Evolutionary conservation across 768 basidiomycete species (phyloP).

Genomic region (Gymnopilus dilepis): DNA sequence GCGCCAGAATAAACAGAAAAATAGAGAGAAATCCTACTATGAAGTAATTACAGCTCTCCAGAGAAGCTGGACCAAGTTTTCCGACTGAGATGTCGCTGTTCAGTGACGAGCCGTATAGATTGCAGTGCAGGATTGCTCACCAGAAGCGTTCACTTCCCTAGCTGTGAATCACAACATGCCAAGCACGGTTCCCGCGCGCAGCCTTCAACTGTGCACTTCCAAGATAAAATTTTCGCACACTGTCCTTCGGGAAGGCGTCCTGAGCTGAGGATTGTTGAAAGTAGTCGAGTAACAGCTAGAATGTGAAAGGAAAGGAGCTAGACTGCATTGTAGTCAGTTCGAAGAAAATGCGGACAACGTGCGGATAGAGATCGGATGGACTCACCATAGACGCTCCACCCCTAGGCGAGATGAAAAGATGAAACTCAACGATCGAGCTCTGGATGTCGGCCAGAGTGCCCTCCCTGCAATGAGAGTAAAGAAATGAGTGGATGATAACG

Average conservation of each 20-base stretch:
- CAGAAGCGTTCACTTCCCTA: neutral
- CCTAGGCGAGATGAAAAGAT: slow-evolving; percentile 2
- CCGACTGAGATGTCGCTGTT: neutral
- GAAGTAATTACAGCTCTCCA: neutral
- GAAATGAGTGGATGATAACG: neutral
- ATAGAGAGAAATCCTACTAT: neutral
- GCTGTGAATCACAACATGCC: no score
- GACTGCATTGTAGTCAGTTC: neutral
- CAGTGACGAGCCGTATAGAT: neutral
- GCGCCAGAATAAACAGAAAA: neutral
- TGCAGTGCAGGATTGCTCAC: neutral
- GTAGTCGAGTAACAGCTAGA: no score
- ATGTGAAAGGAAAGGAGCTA: neutral
- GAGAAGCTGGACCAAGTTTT: neutral
- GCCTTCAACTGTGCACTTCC: neutral
- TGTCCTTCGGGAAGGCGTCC: neutral
- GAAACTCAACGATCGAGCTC: neutral
- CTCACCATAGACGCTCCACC: neutral
- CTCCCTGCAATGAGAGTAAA: neutral
- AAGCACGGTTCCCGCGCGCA: neutral
- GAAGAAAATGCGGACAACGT: slow-evolving; percentile 1
- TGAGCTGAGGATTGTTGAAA: neutral
- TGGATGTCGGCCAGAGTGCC: neutral
- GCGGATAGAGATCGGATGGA: neutral
- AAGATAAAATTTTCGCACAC: neutral